phyloP scores from a whole-genome alignment of 2,329 filamentous ascomycete species.

The Intubia oerlemansii region DNA sequence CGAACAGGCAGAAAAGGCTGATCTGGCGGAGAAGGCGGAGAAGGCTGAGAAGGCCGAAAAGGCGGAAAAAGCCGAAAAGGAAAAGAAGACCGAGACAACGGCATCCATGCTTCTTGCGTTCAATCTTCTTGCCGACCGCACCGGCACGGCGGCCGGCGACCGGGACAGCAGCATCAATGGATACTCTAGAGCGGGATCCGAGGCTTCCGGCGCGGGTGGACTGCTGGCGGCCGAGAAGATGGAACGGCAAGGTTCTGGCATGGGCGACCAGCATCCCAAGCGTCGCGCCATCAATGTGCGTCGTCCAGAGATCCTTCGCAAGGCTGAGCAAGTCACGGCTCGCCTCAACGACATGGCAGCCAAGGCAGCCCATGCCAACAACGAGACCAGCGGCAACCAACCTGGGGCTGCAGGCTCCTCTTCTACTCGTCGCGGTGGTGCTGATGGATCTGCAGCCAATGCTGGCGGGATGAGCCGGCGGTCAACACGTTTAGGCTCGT shows the following conservation, averaged over 20 bases:
- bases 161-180: constrained; percentile 2
- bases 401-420: not conserved
- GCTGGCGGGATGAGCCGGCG: constrained; percentile 4
- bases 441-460: not conserved
- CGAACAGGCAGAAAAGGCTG: too few relatives aligned
- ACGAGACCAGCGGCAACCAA: constrained; percentile 7
- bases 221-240: constrained; percentile 12
- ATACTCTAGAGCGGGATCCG: constrained; percentile 7
- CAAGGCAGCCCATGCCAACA: constrained; percentile 11
- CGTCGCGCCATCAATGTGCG: constrained; percentile 24
- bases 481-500: constrained; percentile 25
- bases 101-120: constrained; percentile 9
- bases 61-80: constrained; percentile 7
- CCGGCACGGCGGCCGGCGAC: constrained; percentile 1
- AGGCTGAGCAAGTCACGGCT: constrained; percentile 35
- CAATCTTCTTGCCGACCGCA: constrained; percentile 5
- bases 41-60: constrained; percentile 8
- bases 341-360: constrained; percentile 26
- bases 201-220: constrained; percentile 6
- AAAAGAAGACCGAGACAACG: constrained; percentile 4
- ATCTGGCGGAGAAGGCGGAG: constrained; percentile 8
- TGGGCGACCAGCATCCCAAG: constrained; percentile 13
- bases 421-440: too few relatives aligned
- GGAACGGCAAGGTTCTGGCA: constrained; percentile 16
- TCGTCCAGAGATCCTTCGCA: constrained; percentile 35